Evolutionary conservation across 2,329 filamentous ascomycete genomes (phyloP).

Genomic region (Pseudogymnoascus sp.): DNA sequence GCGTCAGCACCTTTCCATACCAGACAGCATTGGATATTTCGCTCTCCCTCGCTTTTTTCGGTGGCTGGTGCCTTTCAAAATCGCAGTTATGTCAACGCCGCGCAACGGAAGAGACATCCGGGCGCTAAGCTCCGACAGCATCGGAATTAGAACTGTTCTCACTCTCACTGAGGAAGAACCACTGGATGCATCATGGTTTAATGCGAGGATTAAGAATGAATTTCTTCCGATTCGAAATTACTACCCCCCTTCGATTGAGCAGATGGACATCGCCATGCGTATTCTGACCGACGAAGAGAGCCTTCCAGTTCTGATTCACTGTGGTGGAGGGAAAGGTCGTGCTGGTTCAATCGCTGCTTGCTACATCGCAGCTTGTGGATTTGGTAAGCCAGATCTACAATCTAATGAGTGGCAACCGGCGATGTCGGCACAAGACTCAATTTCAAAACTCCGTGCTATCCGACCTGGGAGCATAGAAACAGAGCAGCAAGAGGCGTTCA

Average conservation of each 20-base stretch:
- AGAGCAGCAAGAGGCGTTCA: conserved; percentile 14
- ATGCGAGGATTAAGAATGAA: conserved; percentile 9
- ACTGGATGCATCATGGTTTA: conserved; percentile 13
- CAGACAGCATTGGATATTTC: background rate
- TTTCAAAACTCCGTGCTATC: conserved; percentile 11
- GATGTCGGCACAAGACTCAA: conserved; percentile 9
- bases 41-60: conserved; percentile 17
- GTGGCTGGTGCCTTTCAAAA: conserved; percentile 12
- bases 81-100: conserved; percentile 17
- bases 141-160: conserved; percentile 15
- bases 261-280: conserved; percentile 13
- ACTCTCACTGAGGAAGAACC: conserved; percentile 16
- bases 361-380: conserved; percentile 15
- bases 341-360: conserved; percentile 16
- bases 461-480: conserved; percentile 16
- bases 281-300: conserved; percentile 11
- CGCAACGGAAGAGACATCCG: conserved; percentile 9
- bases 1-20: background rate
- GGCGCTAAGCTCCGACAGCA: background rate
- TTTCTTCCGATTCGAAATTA: conserved; percentile 15
- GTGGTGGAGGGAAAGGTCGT: conserved; percentile 17
- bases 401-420: conserved; percentile 7
- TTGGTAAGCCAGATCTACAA: background rate
- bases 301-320: conserved; percentile 14
- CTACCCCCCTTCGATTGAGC: conserved; percentile 13